Evolutionary conservation across 331 rosid genomes (phyloP), one percentile per base, ranked within the genome.

Genomic region (Malus hybrid): DNA sequence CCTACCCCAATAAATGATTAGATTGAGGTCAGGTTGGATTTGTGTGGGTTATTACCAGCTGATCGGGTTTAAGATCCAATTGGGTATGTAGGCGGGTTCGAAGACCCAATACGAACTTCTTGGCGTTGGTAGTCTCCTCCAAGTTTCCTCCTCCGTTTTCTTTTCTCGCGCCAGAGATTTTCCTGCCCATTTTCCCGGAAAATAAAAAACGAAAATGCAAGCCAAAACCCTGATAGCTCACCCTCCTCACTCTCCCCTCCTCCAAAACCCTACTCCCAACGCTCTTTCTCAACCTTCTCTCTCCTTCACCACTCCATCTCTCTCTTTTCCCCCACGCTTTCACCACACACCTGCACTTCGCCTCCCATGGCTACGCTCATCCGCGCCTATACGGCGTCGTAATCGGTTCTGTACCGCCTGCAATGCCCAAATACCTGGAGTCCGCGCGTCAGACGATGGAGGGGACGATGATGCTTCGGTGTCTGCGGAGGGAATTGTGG

Each of bases 211-310:
- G 1, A 58, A 52, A 71, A 71, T 56, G 75, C 63, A 11, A 32
- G 6, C 48, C 48, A 71, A 56, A 56, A 71, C 75, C 34, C 67
- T 81, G 87, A 83, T 29, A 30, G 46, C 75, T 69, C 71, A 77
- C 50, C 68, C 68, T 73, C 90, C 63, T 52, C 63, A 9, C 32
- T 32, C 19, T 61, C 22, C 26, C 62, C 78, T 72, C 80, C 80
- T 75, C 46, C 84, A 46, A 78, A 82, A 22, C 85, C 84, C 80
- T 13, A 33, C 15, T 7, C 66, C 6, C 76, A 14, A 10, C 33
- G 34, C 74, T 16, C 77, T 36, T 12, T 24, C 84, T 34, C 80
- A 6, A n/a, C 53, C 68, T 8, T 76, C 64, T 53, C 4, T 15
- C 66, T 33, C 12, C 71, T 36, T 66, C 55, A 18, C 30, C 10